Evolutionary conservation across 345 rosid genomes (phyloP).

Genomic region (Brassica juncea): DNA sequence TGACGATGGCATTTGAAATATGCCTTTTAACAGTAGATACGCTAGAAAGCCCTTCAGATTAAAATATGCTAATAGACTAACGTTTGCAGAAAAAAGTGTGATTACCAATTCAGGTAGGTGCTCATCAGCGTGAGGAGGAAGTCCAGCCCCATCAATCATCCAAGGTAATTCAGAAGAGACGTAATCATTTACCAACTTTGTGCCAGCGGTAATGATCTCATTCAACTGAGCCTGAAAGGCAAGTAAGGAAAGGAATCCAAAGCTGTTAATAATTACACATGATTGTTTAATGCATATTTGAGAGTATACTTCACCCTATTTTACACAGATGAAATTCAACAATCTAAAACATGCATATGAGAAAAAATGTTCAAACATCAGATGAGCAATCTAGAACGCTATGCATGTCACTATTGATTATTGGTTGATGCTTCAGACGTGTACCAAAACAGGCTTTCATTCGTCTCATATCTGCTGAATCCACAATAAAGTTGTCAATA

Average conservation of each 20-base stretch:
- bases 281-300: neutral
- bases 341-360: neutral
- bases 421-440: slow-evolving; percentile 20
- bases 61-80: slow-evolving; percentile 20
- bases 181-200: slow-evolving; percentile 50
- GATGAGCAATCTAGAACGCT: slow-evolving; percentile 9
- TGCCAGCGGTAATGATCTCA: slow-evolving; percentile 71
- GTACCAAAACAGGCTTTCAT: slow-evolving; percentile 16
- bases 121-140: slow-evolving; percentile 79
- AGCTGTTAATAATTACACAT: slow-evolving; percentile 2
- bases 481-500: slow-evolving; percentile 7
- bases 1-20: neutral
- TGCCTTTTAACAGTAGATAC: neutral
- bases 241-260: slow-evolving; percentile 9
- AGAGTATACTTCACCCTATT: neutral
- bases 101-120: slow-evolving; percentile 76
- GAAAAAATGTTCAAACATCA: neutral
- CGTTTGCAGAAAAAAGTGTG: neutral
- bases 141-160: slow-evolving; percentile 98
- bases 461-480: slow-evolving; percentile 6
- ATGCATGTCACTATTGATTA: neutral
- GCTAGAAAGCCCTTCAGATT: neutral
- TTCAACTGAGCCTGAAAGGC: slow-evolving; percentile 76
- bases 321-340: slow-evolving; percentile 8
- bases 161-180: slow-evolving; percentile 74